Percentiles rank a stretch among this genome's conserved stretches.
phyloP scores from a whole-genome alignment of 352 stramenopile genomes.

The Pythium vanterpoolii region DNA sequence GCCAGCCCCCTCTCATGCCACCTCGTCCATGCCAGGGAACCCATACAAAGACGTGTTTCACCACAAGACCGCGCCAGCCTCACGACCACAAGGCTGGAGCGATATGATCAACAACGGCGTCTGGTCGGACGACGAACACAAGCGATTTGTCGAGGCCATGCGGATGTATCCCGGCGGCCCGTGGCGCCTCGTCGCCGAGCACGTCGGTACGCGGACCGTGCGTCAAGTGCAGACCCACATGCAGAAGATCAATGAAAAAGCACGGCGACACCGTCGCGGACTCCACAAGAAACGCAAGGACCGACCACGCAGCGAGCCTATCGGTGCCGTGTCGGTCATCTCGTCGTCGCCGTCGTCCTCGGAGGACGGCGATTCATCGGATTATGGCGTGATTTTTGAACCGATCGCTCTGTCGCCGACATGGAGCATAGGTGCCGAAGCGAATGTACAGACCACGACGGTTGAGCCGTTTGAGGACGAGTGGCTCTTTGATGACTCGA shows the following conservation, averaged over 20 bases:
- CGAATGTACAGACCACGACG: not conserved
- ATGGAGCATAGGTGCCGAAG: not conserved
- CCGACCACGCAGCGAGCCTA: constrained; percentile 12
- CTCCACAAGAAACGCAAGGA: constrained; percentile 20
- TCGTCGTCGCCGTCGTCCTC: constrained; percentile 7
- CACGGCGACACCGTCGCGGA: constrained; percentile 14
- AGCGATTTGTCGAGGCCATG: constrained; percentile 26
- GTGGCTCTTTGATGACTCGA: constrained; percentile 10
- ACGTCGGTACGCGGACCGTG: constrained; percentile 22
- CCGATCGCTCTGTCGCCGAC: constrained; percentile 13
- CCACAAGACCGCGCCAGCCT: constrained; percentile 1
- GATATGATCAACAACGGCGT: constrained; percentile 18
- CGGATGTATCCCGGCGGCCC: constrained; percentile 23
- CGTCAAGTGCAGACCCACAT: constrained; percentile 26
- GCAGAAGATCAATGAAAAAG: constrained; percentile 26
- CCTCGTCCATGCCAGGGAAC: constrained; percentile 13
- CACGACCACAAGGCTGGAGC: constrained; percentile 14
- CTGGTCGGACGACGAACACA: constrained; percentile 29
- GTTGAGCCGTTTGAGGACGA: constrained; percentile 6
- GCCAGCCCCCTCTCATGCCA: not conserved
- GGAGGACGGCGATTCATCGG: constrained; percentile 13
- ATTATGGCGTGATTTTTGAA: constrained; percentile 17
- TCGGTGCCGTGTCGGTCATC: constrained; percentile 7
- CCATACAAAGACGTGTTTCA: constrained; percentile 17
- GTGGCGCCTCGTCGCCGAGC: constrained; percentile 15